A percentile compares a stretch with the other conserved stretches of the same genome.
phyloP scores from a whole-genome alignment of 257 asterid species.

The Buddleja alternifolia region DNA sequence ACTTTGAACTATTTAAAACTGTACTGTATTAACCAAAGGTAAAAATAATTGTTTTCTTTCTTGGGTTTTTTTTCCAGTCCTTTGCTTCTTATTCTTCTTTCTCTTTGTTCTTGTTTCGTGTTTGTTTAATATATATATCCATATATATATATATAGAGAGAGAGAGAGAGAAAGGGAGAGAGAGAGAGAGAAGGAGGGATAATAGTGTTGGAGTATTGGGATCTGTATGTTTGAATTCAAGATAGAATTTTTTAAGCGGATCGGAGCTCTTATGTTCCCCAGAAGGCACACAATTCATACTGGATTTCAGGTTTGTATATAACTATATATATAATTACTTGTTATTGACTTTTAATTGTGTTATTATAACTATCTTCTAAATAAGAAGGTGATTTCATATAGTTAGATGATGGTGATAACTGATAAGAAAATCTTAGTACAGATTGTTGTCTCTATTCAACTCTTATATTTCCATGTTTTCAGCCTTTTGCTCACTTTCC shows the following conservation, averaged over 20 bases:
- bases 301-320: slow-evolving; percentile 50
- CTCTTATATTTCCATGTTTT: not conserved
- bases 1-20: slow-evolving; percentile 39
- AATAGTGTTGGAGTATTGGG: slow-evolving; percentile 48
- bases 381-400: too few species aligned
- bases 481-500: not conserved
- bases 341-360: slow-evolving; percentile 17
- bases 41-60: not conserved
- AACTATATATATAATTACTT: slow-evolving; percentile 22
- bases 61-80: slow-evolving; percentile 5
- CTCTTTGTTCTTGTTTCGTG: slow-evolving; percentile 10
- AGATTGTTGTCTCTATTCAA: slow-evolving; percentile 24
- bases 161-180: slow-evolving; percentile 23
- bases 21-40: slow-evolving; percentile 26
- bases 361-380: too few species aligned
- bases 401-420: too few species aligned
- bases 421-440: slow-evolving; percentile 26
- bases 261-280: slow-evolving; percentile 56
- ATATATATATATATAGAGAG: slow-evolving; percentile 8
- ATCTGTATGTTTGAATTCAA: slow-evolving; percentile 49
- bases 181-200: slow-evolving; percentile 19
- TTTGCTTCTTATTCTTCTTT: slow-evolving; percentile 23
- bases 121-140: slow-evolving; percentile 9
- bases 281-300: slow-evolving; percentile 40
- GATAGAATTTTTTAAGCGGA: slow-evolving; percentile 41